phyloP scores from a whole-genome alignment of 148 eudicot species.

The Chenopodium suecicum region DNA sequence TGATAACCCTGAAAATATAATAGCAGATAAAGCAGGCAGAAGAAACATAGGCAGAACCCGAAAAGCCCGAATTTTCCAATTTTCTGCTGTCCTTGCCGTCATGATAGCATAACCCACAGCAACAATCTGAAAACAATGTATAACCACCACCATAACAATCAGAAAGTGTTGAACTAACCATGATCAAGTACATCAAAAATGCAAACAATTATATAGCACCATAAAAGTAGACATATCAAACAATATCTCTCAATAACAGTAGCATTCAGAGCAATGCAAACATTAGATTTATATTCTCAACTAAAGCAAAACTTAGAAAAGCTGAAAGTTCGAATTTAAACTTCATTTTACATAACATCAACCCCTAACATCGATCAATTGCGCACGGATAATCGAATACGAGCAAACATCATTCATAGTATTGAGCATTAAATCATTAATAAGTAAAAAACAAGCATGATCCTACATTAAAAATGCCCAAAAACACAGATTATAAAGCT shows the following conservation, averaged over 20 bases:
- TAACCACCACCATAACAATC: constrained; percentile 16
- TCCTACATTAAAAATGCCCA: neutral
- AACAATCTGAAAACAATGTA: constrained; percentile 47
- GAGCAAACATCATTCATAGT: neutral
- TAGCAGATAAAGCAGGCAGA: constrained; percentile 61
- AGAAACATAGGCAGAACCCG: constrained; percentile 91
- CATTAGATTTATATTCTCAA: neutral
- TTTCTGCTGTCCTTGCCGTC: constrained; percentile 64
- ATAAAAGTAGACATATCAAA: neutral
- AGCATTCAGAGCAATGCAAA: neutral
- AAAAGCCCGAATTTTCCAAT: constrained; percentile 82
- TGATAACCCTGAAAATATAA: constrained; percentile 49
- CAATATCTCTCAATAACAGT: neutral
- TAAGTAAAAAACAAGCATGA: neutral
- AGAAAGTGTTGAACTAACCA: neutral
- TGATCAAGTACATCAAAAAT: neutral
- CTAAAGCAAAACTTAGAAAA: neutral
- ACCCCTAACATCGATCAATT: neutral
- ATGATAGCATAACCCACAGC: constrained; percentile 88
- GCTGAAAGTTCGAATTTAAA: neutral
- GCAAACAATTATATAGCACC: neutral
- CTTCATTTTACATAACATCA: neutral
- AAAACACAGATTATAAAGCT: neutral
- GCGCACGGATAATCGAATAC: neutral
- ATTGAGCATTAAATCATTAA: neutral